Evolutionary conservation across 23 red algal species (phyloP).

Genomic region (Agarophyton chilense): DNA sequence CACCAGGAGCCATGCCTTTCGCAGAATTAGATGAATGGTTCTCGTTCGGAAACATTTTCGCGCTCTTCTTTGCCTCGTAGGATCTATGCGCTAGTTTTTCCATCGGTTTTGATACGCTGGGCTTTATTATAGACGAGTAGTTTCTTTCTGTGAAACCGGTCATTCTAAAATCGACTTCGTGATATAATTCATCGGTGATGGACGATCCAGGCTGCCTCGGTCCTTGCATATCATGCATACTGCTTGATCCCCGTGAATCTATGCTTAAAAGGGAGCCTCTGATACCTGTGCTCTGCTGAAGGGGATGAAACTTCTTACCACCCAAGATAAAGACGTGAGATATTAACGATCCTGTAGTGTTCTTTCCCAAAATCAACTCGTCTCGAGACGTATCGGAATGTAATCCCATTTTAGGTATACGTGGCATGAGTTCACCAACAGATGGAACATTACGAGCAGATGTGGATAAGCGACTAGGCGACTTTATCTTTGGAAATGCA

Average conservation of each 20-base stretch:
- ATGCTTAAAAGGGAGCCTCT: too few relatives aligned
- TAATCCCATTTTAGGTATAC: background rate
- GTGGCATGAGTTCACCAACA: background rate
- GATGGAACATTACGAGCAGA: too few relatives aligned
- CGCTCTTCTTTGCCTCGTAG: conserved; percentile 30
- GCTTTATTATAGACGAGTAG: conserved; percentile 15
- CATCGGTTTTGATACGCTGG: conserved; percentile 23
- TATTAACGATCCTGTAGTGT: too few relatives aligned
- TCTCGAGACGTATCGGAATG: background rate
- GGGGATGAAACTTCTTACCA: background rate
- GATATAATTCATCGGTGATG: background rate
- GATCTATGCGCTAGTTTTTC: conserved; percentile 43
- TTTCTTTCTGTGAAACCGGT: conserved; percentile 7
- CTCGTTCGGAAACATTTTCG: background rate
- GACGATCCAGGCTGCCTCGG: conserved; percentile 4
- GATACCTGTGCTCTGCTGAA: background rate
- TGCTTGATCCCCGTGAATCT: too few relatives aligned
- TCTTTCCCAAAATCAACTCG: background rate
- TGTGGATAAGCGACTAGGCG: background rate
- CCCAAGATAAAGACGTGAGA: background rate
- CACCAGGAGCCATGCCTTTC: too few relatives aligned
- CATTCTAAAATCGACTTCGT: background rate
- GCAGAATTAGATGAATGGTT: conserved; percentile 1
- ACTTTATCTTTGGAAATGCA: background rate
- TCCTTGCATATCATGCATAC: too few relatives aligned